A percentile compares a stretch with the other conserved stretches of the same genome.
Evolutionary conservation across 139 green algal species (phyloP).

Genomic region (Micractinium sp.): DNA sequence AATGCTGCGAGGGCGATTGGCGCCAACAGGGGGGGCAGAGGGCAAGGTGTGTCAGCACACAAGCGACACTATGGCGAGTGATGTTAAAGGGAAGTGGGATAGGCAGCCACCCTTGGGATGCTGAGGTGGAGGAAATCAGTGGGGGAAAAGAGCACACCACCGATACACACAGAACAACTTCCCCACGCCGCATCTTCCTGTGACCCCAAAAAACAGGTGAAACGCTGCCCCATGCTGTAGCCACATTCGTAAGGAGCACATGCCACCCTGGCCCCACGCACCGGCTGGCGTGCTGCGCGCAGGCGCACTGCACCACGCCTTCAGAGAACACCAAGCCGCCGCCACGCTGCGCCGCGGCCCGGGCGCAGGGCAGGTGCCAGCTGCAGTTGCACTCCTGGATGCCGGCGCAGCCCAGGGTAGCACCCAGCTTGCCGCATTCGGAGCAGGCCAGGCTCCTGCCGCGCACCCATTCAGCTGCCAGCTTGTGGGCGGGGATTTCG

Average conservation of each 20-base stretch:
- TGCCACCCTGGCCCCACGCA: neutral
- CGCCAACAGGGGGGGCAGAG: neutral
- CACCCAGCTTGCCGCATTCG: neutral
- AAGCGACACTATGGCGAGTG: no score
- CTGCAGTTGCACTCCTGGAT: neutral
- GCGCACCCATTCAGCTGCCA: neutral
- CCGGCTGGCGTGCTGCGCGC: neutral
- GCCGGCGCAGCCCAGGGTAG: conserved; percentile 8
- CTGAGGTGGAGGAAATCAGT: no score
- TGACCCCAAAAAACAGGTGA: no score
- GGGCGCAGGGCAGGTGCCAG: conserved; percentile 37
- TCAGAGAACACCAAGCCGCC: neutral
- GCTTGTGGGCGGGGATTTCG: neutral
- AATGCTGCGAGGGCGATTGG: neutral
- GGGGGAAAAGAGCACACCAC: no score
- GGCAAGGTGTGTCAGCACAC: neutral
- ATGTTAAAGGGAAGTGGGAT: no score
- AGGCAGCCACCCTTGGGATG: no score
- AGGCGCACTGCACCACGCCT: neutral
- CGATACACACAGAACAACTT: no score
- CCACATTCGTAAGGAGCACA: no score
- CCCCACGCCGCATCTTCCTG: no score
- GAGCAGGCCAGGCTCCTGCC: neutral
- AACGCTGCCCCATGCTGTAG: no score
- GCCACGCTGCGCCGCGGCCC: conserved; percentile 1